phyloP scores from a whole-genome alignment of 2,329 filamentous ascomycete species.

The Fusarium hainanense region DNA sequence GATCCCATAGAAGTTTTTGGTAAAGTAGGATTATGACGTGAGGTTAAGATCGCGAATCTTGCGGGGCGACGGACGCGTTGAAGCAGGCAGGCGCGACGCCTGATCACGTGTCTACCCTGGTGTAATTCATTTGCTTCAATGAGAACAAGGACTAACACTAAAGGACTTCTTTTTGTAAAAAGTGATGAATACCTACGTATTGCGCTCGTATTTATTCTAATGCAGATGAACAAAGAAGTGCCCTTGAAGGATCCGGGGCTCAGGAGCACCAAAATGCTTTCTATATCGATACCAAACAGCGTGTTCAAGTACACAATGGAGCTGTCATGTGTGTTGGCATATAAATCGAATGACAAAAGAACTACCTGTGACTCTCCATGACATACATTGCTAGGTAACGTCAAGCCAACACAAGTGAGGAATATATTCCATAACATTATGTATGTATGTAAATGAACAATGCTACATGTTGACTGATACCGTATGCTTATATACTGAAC shows the following conservation, averaged over 20 bases:
- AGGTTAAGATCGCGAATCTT: slow-evolving; percentile 40
- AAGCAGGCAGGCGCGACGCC: slow-evolving; percentile 33
- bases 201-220: too few relatives aligned
- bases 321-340: not conserved
- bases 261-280: too few relatives aligned
- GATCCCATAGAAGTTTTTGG: slow-evolving; percentile 25
- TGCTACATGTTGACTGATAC: not conserved
- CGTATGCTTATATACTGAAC: not conserved
- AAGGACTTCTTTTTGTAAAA: not conserved
- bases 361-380: not conserved
- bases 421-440: not conserved
- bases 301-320: rapidly evolving
- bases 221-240: too few relatives aligned
- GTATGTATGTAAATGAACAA: not conserved
- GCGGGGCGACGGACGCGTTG: slow-evolving; percentile 40
- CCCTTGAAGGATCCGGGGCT: too few relatives aligned
- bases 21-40: slow-evolving; percentile 39
- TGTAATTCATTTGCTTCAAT: not conserved
- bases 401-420: not conserved
- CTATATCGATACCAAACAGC: too few relatives aligned
- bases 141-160: not conserved
- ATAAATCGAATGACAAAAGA: rapidly evolving
- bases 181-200: not conserved
- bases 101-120: slow-evolving; percentile 40
- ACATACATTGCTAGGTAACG: not conserved